These are phyloP conservation scores for Podaxis rugospora DNA, from an alignment of 768 basidiomycete species.

Conservation along the genomic window DNA sequence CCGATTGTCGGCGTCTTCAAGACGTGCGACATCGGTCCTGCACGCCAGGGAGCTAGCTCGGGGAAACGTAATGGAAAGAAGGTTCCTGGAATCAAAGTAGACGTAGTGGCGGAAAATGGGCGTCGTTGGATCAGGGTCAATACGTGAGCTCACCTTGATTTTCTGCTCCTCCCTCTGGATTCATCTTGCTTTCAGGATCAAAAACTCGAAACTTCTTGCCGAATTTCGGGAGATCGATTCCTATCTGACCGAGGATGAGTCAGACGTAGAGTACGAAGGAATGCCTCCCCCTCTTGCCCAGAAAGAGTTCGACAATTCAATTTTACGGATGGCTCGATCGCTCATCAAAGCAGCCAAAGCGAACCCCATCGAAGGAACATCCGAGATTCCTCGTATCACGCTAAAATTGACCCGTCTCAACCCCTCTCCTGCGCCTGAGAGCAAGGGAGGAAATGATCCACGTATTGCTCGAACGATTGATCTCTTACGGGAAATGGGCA, in stretches of 20 bases:
- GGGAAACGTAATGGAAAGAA: constrained; percentile 16
- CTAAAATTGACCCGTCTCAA: constrained; percentile 71
- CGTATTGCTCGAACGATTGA: constrained; percentile 61
- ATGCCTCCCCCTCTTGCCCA: constrained; percentile 37
- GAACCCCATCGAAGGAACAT: constrained; percentile 43
- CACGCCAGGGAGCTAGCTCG: neutral
- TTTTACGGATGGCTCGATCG: constrained; percentile 65
- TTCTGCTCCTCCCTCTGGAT: neutral
- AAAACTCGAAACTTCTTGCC: constrained; percentile 67
- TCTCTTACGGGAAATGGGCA: constrained; percentile 53
- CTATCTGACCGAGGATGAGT: constrained; percentile 59
- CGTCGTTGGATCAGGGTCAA: constrained; percentile 80
- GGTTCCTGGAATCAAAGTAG: constrained; percentile 60
- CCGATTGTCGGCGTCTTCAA: constrained; percentile 60
- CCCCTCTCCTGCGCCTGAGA: constrained; percentile 27
- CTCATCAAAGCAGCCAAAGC: constrained; percentile 61
- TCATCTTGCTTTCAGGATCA: constrained; percentile 45
- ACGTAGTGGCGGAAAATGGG: constrained; percentile 75
- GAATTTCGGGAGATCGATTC: constrained; percentile 87
- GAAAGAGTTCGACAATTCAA: constrained; percentile 63
- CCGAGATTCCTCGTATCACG: constrained; percentile 42
- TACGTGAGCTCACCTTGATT: constrained; percentile 52
- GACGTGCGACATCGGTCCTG: constrained; percentile 32
- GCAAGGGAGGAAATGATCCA: constrained; percentile 33
- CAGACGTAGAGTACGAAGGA: constrained; percentile 31